Evolutionary conservation across 2,329 filamentous ascomycete species (phyloP), one percentile per base, ranked within the genome.

Genomic region (Rhexocercosporidium sp.): DNA sequence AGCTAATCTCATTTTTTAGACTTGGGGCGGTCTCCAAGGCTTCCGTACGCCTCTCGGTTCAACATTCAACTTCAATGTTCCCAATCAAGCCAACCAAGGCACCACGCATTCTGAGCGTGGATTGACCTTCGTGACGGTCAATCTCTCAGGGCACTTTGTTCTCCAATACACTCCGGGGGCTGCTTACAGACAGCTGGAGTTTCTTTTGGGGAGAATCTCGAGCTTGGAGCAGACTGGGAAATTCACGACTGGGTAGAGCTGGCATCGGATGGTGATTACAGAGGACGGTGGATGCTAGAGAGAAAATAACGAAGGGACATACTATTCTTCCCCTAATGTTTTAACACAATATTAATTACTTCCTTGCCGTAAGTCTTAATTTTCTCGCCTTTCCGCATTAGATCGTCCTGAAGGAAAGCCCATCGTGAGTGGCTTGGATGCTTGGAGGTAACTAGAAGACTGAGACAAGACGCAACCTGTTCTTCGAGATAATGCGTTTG

Each of bases 21-120:
- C 89, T 0, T 92, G 87, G 86, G 84, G 85, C 62, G 90, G 89
- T 3, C 75, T 79, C 0, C 88, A 90, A 71, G 90, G 90, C 0
- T 92, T 92, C 80, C 83, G 85, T 60, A 75, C 68, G 11, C 41
- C 68, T 25, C 75, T 72, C 0, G 68, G 69, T 2, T 7, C 49
- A 2, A 49, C 60, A 3, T 51, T 69, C 18, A 76, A 76, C 51
- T 70, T 77, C 59, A 75, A 61, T 49, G 69, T 76, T 3, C 75
- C 75, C 9, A 74, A 75, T 41, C 73, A 89, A 73, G 85, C 75
- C 62, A 75, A 73, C 3, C 72, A 73, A 78, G 89, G 89, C 2
- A 82, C 81, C 0, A 84, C 81, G 67, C 83, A 87, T 70, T 89
- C 85, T 0, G 89, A 92, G 79, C 80, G 89, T 54, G 86, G 87